These are phyloP conservation scores for Russula sp. DNA, from an alignment of 768 basidiomycete genomes.

Conservation along the genomic window DNA sequence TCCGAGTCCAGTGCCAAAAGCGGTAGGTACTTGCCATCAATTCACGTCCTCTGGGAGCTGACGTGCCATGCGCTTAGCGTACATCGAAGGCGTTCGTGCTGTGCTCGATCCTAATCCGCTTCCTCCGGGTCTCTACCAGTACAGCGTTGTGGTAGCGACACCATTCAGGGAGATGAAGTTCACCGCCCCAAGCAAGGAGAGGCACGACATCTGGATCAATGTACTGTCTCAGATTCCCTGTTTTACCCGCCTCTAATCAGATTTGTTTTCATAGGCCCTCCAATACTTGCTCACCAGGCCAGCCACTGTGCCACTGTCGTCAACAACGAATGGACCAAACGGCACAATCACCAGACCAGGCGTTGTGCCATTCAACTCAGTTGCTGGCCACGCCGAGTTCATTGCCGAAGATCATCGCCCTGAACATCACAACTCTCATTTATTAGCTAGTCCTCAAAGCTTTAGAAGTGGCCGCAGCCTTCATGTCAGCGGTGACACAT, in stretches of 20 bases:
- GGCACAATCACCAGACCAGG: slow-evolving; percentile 6
- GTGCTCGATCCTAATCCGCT: slow-evolving; percentile 95
- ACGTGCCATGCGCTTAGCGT: slow-evolving; percentile 46
- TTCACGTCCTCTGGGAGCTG: neutral
- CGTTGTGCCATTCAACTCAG: slow-evolving; percentile 26
- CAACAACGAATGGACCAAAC: slow-evolving; percentile 21
- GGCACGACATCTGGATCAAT: slow-evolving; percentile 95
- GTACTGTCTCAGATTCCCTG: slow-evolving; percentile 37
- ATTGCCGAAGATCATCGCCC: slow-evolving; percentile 34
- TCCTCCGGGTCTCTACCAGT: slow-evolving; percentile 88
- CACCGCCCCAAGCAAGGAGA: slow-evolving; percentile 91
- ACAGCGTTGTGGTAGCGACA: slow-evolving; percentile 89
- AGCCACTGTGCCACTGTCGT: slow-evolving; percentile 25
- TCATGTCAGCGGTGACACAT: slow-evolving; percentile 49
- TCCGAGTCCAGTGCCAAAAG: slow-evolving; percentile 94
- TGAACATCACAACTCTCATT: slow-evolving; percentile 41
- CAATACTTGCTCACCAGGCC: slow-evolving; percentile 85
- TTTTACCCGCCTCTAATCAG: slow-evolving; percentile 14
- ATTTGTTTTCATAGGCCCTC: slow-evolving; percentile 54
- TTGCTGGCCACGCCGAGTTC: slow-evolving; percentile 27
- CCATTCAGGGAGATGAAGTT: slow-evolving; percentile 97
- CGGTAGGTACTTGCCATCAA: slow-evolving; percentile 50
- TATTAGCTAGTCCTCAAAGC: slow-evolving; percentile 61
- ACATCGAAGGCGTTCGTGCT: slow-evolving; percentile 85
- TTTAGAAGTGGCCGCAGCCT: slow-evolving; percentile 61